Conservation (phyloP, 1,284 basidiomycete species). For the Prillingera fragicola region DNA sequence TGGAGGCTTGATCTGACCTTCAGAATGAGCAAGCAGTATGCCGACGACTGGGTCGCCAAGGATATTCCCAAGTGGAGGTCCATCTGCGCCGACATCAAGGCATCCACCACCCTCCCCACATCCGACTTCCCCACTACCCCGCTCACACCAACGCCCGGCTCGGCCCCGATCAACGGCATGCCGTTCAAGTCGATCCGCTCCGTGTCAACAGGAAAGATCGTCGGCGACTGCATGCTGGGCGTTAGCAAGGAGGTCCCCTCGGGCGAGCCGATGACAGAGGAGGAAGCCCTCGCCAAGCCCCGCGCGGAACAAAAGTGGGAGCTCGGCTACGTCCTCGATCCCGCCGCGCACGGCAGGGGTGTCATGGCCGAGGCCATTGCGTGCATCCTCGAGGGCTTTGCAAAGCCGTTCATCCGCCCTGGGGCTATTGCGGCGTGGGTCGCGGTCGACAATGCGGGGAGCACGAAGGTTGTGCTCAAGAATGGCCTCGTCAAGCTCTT, state of each 20-base stretch:
- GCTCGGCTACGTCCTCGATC: constrained; percentile 20
- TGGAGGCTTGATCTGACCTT: neutral
- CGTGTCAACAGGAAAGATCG: constrained; percentile 3
- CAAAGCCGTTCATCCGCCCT: constrained; percentile 7
- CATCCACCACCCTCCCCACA: neutral
- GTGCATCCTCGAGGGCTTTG: constrained; percentile 10
- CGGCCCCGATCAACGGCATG: constrained; percentile 1
- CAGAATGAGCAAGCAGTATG: constrained; percentile 15
- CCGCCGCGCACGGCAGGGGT: constrained; percentile 11
- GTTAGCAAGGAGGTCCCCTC: neutral
- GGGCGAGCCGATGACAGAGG: neutral
- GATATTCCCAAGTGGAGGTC: neutral
- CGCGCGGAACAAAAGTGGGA: constrained; percentile 8
- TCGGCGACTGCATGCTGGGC: constrained; percentile 11
- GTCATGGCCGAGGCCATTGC: constrained; percentile 12
- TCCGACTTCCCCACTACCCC: no score
- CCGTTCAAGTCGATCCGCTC: constrained; percentile 18
- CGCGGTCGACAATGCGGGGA: constrained; percentile 15
- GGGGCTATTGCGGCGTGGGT: constrained; percentile 9
- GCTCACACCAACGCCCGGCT: neutral
- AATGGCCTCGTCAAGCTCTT: constrained; percentile 14
- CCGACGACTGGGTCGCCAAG: constrained; percentile 8
- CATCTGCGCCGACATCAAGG: neutral
- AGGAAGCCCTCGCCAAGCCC: constrained; percentile 2
- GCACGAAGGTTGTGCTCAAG: constrained; percentile 3